Evolutionary conservation across 352 stramenopile genomes (phyloP).

Genomic region (Globisporangium parvum): DNA sequence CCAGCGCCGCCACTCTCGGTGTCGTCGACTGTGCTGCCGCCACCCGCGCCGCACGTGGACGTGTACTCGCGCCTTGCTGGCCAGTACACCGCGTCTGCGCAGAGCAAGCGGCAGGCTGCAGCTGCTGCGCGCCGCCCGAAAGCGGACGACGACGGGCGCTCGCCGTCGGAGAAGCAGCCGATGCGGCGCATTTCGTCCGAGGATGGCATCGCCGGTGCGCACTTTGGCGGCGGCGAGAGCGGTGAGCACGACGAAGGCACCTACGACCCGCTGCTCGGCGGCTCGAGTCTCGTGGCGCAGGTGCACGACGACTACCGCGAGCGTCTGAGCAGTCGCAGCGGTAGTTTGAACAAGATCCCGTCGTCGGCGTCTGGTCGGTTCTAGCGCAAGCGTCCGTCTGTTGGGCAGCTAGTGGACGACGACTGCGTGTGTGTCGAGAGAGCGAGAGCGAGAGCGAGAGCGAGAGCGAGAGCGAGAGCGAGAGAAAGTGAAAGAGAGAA

Average conservation of each 20-base stretch:
- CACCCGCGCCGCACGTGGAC: conserved; percentile 53
- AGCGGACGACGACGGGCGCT: conserved; percentile 25
- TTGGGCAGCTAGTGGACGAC: too few relatives aligned
- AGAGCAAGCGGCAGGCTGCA: conserved; percentile 69
- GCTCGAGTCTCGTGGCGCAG: conserved; percentile 53
- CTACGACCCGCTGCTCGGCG: conserved; percentile 64
- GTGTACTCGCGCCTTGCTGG: conserved; percentile 78
- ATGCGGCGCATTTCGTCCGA: conserved; percentile 14
- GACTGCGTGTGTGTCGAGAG: too few relatives aligned
- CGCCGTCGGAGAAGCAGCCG: conserved; percentile 15
- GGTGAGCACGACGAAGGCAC: conserved; percentile 36
- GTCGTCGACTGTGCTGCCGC: conserved; percentile 23
- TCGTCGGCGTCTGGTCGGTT: conserved; percentile 13
- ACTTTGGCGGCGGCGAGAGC: conserved; percentile 9
- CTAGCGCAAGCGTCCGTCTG: neutral
- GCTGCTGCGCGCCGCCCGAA: conserved; percentile 23
- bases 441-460: neutral
- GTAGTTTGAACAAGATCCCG: conserved; percentile 16
- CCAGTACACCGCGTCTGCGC: conserved; percentile 77
- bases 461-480: neutral
- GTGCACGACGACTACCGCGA: conserved; percentile 77
- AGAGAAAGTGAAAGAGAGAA: neutral
- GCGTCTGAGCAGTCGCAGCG: conserved; percentile 46
- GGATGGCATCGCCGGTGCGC: conserved; percentile 14
- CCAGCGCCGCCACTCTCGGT: neutral